Evolutionary conservation across 23 red algal genomes (phyloP), one percentile per base, ranked within the genome.

Genomic region (Gracilariopsis chorda): DNA sequence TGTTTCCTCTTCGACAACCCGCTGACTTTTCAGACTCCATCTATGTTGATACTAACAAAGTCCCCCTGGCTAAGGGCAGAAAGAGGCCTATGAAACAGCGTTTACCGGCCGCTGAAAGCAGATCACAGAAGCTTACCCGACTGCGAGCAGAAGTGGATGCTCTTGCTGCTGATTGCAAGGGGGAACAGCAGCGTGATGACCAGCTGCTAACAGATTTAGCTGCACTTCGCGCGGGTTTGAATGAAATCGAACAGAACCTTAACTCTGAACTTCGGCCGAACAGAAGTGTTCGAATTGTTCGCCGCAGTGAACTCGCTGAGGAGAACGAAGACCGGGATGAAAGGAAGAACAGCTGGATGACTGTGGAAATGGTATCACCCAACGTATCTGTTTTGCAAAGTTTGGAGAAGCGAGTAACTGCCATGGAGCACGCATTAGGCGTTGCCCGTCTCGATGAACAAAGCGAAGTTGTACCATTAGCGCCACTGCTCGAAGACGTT

Each of bases 391-490:
- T 51, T 16, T 28, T 89, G 33, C 45, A 51, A 6, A n/a, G 23
- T 11, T 46, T 89, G n/a, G 85, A 89, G 33, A 48, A 69, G 34
- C 70, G 85, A 63, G 52, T 89, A 12, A 49, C 72, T 9, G 85
- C 47, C 28, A 37, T 89, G 48, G 85, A 89, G 52, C 67, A 53
- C 14, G 34, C 69, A 20, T 34, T 89, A 8, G 85, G 85, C 20
- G 48, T 78, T 4, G 43, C 51, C 10, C 65, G 65, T 60, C 34
- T 65, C 9, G 59, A 61, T 43, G 23, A 78, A 12, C 43, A 46
- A 0, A 63, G 68, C 32, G 70, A 61, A 30, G 69, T 28, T 47
- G 30, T 64, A 20, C 29, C 69, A 60, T 27, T 89, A 34, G 85
- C 85, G n/a, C 44, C 48, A 21, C 24, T 78, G 0, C 36, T 89